Conservation (phyloP, 2,329 filamentous ascomycete species). For the Aureobasidium lini region DNA sequence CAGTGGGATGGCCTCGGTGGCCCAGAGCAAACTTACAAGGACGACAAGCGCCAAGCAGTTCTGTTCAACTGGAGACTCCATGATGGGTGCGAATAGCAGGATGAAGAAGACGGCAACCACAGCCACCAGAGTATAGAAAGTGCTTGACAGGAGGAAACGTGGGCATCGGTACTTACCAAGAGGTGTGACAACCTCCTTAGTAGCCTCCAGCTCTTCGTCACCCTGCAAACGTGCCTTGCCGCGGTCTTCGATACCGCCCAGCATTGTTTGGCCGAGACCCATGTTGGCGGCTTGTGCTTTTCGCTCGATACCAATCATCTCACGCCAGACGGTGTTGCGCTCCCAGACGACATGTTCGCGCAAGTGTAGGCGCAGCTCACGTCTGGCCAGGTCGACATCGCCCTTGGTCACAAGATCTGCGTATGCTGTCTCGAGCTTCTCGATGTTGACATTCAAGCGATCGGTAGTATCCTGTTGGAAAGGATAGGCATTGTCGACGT, state of each 20-base stretch:
- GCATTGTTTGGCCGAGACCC: constrained; percentile 66
- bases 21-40: constrained; percentile 91
- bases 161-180: constrained; percentile 71
- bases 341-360: constrained; percentile 98
- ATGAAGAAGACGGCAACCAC: constrained; percentile 67
- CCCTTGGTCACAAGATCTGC: constrained; percentile 75
- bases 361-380: constrained; percentile 82
- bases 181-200: constrained; percentile 69
- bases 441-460: constrained; percentile 63
- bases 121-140: constrained; percentile 66
- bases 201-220: constrained; percentile 59
- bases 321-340: constrained; percentile 95
- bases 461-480: constrained; percentile 69
- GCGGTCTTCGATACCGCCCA: constrained; percentile 65
- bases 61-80: constrained; percentile 83
- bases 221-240: constrained; percentile 70
- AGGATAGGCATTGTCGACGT: constrained; percentile 71
- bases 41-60: constrained; percentile 91
- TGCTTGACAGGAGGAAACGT: constrained; percentile 73
- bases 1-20: constrained; percentile 93
- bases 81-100: constrained; percentile 69
- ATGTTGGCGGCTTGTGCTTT: constrained; percentile 91
- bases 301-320: constrained; percentile 96
- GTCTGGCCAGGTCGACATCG: constrained; percentile 66
- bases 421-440: constrained; percentile 70